These are phyloP conservation scores for Dispira simplex DNA, from an alignment of 192 early-diverging fungal species.

Conservation along the genomic window DNA sequence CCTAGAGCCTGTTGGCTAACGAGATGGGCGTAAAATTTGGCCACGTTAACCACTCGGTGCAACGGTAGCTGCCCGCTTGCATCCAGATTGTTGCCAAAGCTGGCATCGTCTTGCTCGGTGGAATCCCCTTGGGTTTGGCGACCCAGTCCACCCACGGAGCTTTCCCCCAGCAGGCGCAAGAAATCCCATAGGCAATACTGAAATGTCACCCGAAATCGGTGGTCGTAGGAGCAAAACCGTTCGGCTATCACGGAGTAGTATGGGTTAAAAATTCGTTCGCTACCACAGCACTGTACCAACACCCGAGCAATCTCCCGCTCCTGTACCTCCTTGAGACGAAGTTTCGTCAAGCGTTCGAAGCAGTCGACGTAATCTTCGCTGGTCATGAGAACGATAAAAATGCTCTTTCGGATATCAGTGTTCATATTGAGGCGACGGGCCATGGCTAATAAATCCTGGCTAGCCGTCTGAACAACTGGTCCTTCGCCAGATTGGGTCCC, in stretches of 20 bases:
- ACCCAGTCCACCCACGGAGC: conserved; percentile 53
- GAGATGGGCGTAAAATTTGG: conserved; percentile 75
- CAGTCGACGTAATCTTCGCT: conserved; percentile 93
- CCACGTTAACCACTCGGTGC: conserved; percentile 62
- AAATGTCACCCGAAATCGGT: conserved; percentile 78
- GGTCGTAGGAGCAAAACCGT: conserved; percentile 57
- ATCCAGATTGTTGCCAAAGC: conserved; percentile 16
- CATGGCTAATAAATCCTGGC: conserved; percentile 49
- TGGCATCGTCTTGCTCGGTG: conserved; percentile 17
- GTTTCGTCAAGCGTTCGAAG: conserved; percentile 68
- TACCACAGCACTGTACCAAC: conserved; percentile 73
- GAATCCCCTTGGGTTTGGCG: conserved; percentile 14
- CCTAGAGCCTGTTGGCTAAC: conserved; percentile 50
- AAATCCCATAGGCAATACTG: conserved; percentile 95
- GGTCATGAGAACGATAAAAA: conserved; percentile 86
- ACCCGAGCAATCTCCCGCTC: conserved; percentile 91
- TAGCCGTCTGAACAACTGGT: conserved; percentile 38
- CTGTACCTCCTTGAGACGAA: conserved; percentile 80
- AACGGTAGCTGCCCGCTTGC: conserved; percentile 26
- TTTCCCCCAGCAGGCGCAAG: conserved; percentile 67
- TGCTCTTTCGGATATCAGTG: conserved; percentile 81
- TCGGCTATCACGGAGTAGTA: conserved; percentile 81
- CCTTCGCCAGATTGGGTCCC: neutral
- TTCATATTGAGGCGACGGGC: conserved; percentile 89
- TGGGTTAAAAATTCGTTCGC: conserved; percentile 84